phyloP scores from a whole-genome alignment of 2,329 filamentous ascomycete genomes.

The Acephala macrosclerotiorum region DNA sequence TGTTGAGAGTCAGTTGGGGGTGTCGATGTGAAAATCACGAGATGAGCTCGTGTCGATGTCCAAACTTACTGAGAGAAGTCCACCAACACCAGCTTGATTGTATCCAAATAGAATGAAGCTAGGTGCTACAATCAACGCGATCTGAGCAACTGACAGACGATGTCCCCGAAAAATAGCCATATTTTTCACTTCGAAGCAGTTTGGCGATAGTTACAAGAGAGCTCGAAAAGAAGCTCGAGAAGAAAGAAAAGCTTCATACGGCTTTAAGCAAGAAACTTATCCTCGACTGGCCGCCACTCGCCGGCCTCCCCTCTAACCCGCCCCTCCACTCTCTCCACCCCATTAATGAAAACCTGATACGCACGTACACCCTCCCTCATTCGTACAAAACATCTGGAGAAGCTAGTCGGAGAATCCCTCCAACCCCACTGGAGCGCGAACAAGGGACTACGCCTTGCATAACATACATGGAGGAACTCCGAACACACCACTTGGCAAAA shows the following conservation, averaged over 20 bases:
- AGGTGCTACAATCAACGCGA: conserved; percentile 52
- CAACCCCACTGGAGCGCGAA: not conserved
- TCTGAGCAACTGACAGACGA: conserved; percentile 42
- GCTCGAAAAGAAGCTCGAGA: not conserved
- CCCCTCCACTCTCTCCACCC: not conserved
- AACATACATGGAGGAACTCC: no score
- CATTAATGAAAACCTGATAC: not conserved
- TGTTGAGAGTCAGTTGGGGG: not conserved
- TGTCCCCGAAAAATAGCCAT: conserved; percentile 25
- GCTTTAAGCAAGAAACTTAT: not conserved
- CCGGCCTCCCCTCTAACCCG: not conserved
- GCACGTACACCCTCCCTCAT: not conserved
- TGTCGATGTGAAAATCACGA: not conserved
- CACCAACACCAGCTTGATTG: conserved; percentile 50
- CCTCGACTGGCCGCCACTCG: not conserved
- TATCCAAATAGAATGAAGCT: conserved; percentile 52
- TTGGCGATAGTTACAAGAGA: not conserved
- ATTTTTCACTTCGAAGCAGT: not conserved
- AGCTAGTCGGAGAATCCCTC: not conserved
- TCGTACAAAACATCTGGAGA: not conserved
- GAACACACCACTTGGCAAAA: not conserved
- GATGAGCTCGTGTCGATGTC: not conserved
- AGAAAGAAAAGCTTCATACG: not conserved
- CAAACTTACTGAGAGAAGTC: conserved; percentile 42
- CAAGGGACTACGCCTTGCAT: not conserved